Evolutionary conservation across 192 early-diverging fungal genomes (phyloP).

Genomic region (Coemansia sp.): DNA sequence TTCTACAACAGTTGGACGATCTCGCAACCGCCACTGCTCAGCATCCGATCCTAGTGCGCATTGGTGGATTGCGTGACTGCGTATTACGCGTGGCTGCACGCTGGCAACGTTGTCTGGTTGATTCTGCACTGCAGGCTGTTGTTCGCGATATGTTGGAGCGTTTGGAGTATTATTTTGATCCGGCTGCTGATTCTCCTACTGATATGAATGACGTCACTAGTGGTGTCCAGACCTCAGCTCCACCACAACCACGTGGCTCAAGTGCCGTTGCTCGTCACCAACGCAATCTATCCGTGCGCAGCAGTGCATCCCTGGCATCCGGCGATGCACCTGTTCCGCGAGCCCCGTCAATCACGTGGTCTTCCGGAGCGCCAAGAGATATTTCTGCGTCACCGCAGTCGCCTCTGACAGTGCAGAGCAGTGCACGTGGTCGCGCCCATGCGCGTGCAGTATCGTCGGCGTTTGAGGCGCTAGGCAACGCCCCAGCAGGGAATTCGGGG

Average conservation of each 20-base stretch:
- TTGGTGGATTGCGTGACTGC: constrained; percentile 40
- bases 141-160: constrained; percentile 48
- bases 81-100: constrained; percentile 23
- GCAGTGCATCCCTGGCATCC: constrained; percentile 33
- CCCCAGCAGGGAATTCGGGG: constrained; percentile 1
- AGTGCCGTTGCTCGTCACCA: constrained; percentile 35
- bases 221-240: background rate
- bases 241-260: background rate
- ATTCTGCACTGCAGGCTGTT: constrained; percentile 29
- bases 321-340: background rate
- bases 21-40: constrained; percentile 17
- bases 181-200: constrained; percentile 21
- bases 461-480: constrained; percentile 36
- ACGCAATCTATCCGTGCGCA: constrained; percentile 31
- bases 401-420: constrained; percentile 16
- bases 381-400: constrained; percentile 19
- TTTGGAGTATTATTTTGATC: constrained; percentile 51
- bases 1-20: constrained; percentile 35
- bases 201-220: constrained; percentile 9
- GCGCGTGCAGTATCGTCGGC: constrained; percentile 49
- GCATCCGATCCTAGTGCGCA: constrained; percentile 38
- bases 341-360: constrained; percentile 19
- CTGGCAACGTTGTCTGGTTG: constrained; percentile 44
- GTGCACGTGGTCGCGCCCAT: constrained; percentile 35
- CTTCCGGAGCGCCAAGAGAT: constrained; percentile 4